Conservation (phyloP, 148 eudicot species). For the Simmondsia chinensis region DNA sequence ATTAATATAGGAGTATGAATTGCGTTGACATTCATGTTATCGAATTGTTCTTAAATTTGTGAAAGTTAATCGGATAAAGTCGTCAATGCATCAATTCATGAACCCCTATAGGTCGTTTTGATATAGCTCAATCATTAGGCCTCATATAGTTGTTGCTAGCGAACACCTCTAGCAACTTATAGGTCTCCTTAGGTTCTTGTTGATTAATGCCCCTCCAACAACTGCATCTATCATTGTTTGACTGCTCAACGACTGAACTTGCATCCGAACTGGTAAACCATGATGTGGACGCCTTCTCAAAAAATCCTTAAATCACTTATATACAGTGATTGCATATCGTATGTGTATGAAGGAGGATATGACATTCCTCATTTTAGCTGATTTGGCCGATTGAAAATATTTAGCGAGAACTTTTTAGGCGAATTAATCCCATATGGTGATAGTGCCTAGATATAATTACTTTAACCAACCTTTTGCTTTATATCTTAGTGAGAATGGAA, state of each 20-base stretch:
- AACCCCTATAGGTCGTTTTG: too few species aligned
- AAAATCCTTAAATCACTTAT: not conserved
- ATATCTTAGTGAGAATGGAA: not conserved
- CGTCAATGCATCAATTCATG: too few species aligned
- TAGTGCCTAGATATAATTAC: not conserved
- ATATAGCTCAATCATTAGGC: not conserved
- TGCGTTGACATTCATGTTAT: too few species aligned
- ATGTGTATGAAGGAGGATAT: not conserved
- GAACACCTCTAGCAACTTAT: not conserved
- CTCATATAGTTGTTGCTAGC: not conserved
- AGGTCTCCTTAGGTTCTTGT: not conserved
- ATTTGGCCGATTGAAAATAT: not conserved
- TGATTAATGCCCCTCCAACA: not conserved
- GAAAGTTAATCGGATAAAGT: too few species aligned
- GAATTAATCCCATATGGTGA: not conserved
- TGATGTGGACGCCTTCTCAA: conserved; percentile 1
- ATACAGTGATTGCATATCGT: not conserved
- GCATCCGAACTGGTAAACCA: not conserved
- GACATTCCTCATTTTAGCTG: conserved; percentile 1
- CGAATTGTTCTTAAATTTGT: too few species aligned
- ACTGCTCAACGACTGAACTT: not conserved
- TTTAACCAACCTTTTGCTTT: not conserved
- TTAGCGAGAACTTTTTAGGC: not conserved
- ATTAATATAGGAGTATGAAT: too few species aligned
- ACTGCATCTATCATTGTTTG: not conserved